Evolutionary conservation across 371 early-diverging fungal species (phyloP).

Genomic region (Mucor mucedo): DNA sequence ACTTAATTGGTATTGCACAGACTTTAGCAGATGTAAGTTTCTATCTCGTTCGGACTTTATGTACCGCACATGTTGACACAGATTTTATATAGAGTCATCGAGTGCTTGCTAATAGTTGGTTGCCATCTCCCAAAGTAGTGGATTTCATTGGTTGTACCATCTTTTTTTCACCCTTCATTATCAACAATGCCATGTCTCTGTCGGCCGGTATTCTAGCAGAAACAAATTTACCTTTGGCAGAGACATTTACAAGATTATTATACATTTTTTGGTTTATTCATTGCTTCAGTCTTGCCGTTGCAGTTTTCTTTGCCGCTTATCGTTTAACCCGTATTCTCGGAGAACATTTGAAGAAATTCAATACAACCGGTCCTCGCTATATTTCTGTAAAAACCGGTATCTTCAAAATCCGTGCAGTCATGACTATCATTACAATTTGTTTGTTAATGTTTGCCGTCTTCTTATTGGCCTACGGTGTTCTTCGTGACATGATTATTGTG

Average conservation of each 20-base stretch:
- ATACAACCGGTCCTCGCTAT: slow-evolving; percentile 40
- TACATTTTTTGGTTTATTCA: slow-evolving; percentile 55
- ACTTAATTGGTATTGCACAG: slow-evolving; percentile 39
- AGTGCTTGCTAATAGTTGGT: slow-evolving; percentile 48
- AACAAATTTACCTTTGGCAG: slow-evolving; percentile 28
- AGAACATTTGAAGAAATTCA: slow-evolving; percentile 39
- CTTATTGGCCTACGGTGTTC: slow-evolving; percentile 31
- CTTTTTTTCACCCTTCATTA: slow-evolving; percentile 41
- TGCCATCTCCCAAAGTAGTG: slow-evolving; percentile 46
- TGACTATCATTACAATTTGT: slow-evolving; percentile 29
- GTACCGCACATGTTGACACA: background rate
- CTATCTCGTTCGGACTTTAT: too few relatives aligned
- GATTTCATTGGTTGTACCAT: slow-evolving; percentile 42
- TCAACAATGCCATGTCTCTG: slow-evolving; percentile 45
- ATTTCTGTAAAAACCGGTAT: slow-evolving; percentile 46
- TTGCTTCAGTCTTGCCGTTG: slow-evolving; percentile 27
- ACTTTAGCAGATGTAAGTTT: slow-evolving; percentile 36
- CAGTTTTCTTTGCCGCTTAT: slow-evolving; percentile 44
- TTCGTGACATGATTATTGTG: slow-evolving; percentile 28
- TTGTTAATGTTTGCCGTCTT: slow-evolving; percentile 36
- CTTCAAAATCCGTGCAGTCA: slow-evolving; percentile 41
- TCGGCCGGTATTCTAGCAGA: slow-evolving; percentile 45
- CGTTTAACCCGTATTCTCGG: slow-evolving; percentile 41
- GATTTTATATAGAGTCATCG: slow-evolving; percentile 40
- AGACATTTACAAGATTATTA: slow-evolving; percentile 37